These are phyloP conservation scores for Cordyceps fumosorosea DNA, from an alignment of 2,329 filamentous ascomycete species.

Conservation along the genomic window DNA sequence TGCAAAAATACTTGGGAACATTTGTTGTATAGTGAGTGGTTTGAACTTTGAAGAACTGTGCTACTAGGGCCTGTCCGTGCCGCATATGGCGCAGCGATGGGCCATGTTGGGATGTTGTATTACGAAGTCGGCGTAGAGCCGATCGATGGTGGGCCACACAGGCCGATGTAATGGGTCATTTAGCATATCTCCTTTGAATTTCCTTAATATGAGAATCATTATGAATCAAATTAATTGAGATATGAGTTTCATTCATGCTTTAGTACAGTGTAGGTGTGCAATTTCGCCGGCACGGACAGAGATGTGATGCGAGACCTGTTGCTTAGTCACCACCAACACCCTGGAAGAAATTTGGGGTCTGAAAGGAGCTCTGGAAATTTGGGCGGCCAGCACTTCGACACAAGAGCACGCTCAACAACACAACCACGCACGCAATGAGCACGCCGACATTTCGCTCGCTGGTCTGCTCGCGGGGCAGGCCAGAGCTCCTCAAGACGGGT, in stretches of 20 bases:
- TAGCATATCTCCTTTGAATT: slow-evolving; percentile 1
- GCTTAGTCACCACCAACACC: slow-evolving; percentile 10
- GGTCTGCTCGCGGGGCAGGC: slow-evolving; percentile 28
- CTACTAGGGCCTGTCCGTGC: not conserved
- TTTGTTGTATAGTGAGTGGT: slow-evolving; percentile 1
- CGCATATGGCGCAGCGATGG: not conserved
- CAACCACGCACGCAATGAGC: slow-evolving; percentile 26
- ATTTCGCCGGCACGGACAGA: not conserved
- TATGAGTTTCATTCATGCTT: not conserved
- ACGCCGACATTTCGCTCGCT: slow-evolving; percentile 31
- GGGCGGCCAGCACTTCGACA: not conserved
- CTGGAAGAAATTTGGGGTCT: slow-evolving; percentile 6
- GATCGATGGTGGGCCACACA: not conserved
- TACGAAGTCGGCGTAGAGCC: not conserved
- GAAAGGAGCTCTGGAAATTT: slow-evolving; percentile 4
- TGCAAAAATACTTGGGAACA: not conserved
- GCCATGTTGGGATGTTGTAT: slow-evolving; percentile 6
- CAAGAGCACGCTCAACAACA: slow-evolving; percentile 1
- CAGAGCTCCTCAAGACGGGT: slow-evolving; percentile 27
- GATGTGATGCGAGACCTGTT: not conserved
- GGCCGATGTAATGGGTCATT: slow-evolving; percentile 1
- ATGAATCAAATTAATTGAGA: not conserved
- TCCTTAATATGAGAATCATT: slow-evolving; percentile 10
- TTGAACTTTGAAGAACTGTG: not conserved
- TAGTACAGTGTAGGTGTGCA: no score